Conservation (phyloP, 2,329 filamentous ascomycete species). For the Myriosclerotinia curreyana region DNA sequence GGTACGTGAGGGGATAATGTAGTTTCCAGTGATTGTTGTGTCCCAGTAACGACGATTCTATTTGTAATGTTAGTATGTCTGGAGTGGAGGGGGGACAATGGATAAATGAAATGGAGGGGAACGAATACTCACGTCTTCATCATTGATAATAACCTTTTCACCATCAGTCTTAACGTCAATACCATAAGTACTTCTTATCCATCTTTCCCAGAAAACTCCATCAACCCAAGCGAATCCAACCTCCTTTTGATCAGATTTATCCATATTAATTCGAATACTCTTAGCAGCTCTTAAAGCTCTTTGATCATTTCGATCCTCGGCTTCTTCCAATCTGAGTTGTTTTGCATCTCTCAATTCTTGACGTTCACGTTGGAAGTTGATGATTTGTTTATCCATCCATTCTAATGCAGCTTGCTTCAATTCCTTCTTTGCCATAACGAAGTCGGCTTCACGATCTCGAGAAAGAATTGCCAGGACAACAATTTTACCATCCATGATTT, state of each 20-base stretch:
- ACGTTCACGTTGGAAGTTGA: conserved; percentile 86
- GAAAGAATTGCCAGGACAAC: conserved; percentile 91
- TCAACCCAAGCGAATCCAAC: conserved; percentile 97
- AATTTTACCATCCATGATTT: conserved; percentile 92
- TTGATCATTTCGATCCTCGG: conserved; percentile 88
- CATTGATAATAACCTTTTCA: conserved; percentile 92
- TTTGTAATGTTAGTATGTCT: conserved; percentile 24
- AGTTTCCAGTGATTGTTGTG: conserved; percentile 79
- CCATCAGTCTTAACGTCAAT: conserved; percentile 79
- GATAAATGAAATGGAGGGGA: not conserved
- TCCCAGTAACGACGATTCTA: conserved; percentile 96
- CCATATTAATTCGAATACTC: conserved; percentile 86
- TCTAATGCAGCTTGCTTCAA: conserved; percentile 94
- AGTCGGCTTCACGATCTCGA: conserved; percentile 74
- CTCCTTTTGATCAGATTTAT: conserved; percentile 80
- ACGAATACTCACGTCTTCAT: conserved; percentile 76
- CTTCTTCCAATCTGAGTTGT: conserved; percentile 92
- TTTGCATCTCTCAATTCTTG: conserved; percentile 93
- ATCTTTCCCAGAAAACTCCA: conserved; percentile 94
- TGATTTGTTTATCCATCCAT: conserved; percentile 96
- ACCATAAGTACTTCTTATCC: conserved; percentile 92
- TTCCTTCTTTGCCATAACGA: conserved; percentile 75
- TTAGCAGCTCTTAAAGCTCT: conserved; percentile 84
- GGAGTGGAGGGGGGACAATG: not conserved
- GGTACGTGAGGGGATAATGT: conserved; percentile 77